A percentile compares a stretch with the other conserved stretches of the same genome.
These are phyloP conservation scores for Dalbergia cultrata DNA, from an alignment of 306 rosid genomes.

Conservation along the genomic window DNA sequence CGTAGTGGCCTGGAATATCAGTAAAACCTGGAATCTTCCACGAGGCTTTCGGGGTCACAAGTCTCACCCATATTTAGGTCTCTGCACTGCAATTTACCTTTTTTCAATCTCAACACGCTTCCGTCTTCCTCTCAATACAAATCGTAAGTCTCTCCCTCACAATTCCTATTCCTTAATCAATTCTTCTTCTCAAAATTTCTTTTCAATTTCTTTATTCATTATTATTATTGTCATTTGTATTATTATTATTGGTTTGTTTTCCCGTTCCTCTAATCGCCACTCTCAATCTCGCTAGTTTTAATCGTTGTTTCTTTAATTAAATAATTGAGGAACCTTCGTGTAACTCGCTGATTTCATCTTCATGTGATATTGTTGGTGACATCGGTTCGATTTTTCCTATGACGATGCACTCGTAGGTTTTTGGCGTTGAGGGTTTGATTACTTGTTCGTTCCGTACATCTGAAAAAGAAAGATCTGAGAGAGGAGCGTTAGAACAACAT, in stretches of 20 bases:
- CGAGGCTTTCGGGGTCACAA: constrained; percentile 13
- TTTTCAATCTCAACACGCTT: constrained; percentile 13
- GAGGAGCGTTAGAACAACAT: constrained; percentile 2
- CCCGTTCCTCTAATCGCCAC: neutral
- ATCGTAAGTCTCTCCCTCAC: constrained; percentile 46
- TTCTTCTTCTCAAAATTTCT: neutral
- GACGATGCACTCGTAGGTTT: neutral
- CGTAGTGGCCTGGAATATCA: neutral
- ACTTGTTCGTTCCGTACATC: neutral
- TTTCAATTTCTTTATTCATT: neutral
- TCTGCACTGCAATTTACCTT: neutral
- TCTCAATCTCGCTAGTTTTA: constrained; percentile 20
- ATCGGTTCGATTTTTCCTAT: neutral
- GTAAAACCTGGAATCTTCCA: constrained; percentile 44
- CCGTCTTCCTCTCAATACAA: neutral
- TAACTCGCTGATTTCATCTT: constrained; percentile 5
- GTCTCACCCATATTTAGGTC: constrained; percentile 31
- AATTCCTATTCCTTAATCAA: neutral
- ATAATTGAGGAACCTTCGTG: neutral
- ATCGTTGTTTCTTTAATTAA: neutral
- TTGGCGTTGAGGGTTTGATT: neutral
- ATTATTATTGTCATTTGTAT: too few relatives aligned
- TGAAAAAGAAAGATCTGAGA: constrained; percentile 33
- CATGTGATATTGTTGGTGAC: neutral
- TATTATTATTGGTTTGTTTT: neutral